Evolutionary conservation across 108 stramenopile species (phyloP).

Genomic region (Skeletonema costatum): DNA sequence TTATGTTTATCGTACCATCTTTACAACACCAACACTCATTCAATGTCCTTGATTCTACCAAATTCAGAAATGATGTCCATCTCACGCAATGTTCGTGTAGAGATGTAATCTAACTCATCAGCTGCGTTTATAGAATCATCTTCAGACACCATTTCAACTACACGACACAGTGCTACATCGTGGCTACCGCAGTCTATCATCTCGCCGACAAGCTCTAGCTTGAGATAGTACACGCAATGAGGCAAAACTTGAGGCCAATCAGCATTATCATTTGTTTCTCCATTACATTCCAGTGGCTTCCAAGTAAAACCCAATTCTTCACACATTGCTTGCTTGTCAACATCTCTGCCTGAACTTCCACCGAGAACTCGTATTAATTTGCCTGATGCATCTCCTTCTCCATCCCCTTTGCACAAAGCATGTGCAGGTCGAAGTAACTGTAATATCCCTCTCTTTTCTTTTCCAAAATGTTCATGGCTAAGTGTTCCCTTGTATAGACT

Average conservation of each 20-base stretch:
- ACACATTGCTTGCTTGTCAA: constrained; percentile 61
- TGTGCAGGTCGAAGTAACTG: constrained; percentile 65
- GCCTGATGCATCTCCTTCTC: background rate
- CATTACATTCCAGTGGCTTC: constrained; percentile 14
- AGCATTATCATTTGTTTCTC: background rate
- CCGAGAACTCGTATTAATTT: constrained; percentile 62
- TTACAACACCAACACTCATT: background rate
- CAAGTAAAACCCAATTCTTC: constrained; percentile 51
- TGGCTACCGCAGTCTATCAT: constrained; percentile 76
- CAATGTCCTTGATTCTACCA: constrained; percentile 48
- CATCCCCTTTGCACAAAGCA: background rate
- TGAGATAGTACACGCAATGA: constrained; percentile 62
- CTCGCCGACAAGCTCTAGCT: constrained; percentile 49
- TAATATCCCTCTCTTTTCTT: constrained; percentile 58
- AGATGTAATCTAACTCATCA: constrained; percentile 34
- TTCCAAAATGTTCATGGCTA: constrained; percentile 66
- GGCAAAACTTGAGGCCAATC: constrained; percentile 57
- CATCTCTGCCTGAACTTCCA: constrained; percentile 63
- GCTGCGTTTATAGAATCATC: background rate
- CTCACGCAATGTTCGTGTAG: constrained; percentile 51
- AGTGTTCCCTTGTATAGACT: constrained; percentile 73
- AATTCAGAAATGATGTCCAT: constrained; percentile 67
- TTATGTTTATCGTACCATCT: background rate
- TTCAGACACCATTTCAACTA: constrained; percentile 36
- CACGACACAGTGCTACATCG: constrained; percentile 67